These are phyloP conservation scores for Trametes maxima DNA, from an alignment of 768 basidiomycete genomes.

Conservation along the genomic window DNA sequence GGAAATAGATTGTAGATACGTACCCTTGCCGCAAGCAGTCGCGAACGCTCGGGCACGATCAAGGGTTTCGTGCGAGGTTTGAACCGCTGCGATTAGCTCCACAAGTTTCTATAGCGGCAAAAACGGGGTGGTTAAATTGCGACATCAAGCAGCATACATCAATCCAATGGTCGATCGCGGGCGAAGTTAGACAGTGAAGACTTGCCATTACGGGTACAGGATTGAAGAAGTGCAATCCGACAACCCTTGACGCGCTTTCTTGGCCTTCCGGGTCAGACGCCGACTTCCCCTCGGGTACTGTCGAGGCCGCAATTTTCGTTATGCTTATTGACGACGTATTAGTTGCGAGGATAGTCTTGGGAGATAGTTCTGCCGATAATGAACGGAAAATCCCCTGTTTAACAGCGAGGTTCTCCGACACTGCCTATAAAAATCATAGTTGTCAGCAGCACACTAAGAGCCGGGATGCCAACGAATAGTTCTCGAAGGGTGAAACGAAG, in stretches of 20 bases:
- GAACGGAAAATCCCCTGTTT: slow-evolving; percentile 78
- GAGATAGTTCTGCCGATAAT: slow-evolving; percentile 67
- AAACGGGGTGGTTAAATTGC: neutral
- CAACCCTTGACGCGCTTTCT: slow-evolving; percentile 70
- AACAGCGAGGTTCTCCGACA: slow-evolving; percentile 78
- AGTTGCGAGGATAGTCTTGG: slow-evolving; percentile 80
- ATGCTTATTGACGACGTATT: slow-evolving; percentile 96
- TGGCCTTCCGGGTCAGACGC: slow-evolving; percentile 66
- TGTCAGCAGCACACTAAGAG: neutral
- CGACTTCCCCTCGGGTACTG: slow-evolving; percentile 58
- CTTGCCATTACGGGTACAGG: slow-evolving; percentile 95
- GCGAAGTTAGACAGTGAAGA: neutral
- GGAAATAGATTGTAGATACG: slow-evolving; percentile 8
- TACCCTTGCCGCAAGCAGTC: slow-evolving; percentile 87
- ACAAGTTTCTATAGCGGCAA: slow-evolving; percentile 67
- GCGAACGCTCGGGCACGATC: slow-evolving; percentile 82
- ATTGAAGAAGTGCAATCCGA: slow-evolving; percentile 94
- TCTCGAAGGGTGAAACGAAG: too few relatives aligned
- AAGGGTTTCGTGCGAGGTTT: slow-evolving; percentile 80
- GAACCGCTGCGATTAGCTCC: slow-evolving; percentile 92
- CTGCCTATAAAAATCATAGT: slow-evolving; percentile 63
- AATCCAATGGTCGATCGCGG: neutral
- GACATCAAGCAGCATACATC: neutral
- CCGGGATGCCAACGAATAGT: too few relatives aligned
- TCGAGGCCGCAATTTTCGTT: slow-evolving; percentile 88